These are phyloP conservation scores for Hyaloscypha finlandica DNA, from an alignment of 495 filamentous ascomycete genomes.

Conservation along the genomic window DNA sequence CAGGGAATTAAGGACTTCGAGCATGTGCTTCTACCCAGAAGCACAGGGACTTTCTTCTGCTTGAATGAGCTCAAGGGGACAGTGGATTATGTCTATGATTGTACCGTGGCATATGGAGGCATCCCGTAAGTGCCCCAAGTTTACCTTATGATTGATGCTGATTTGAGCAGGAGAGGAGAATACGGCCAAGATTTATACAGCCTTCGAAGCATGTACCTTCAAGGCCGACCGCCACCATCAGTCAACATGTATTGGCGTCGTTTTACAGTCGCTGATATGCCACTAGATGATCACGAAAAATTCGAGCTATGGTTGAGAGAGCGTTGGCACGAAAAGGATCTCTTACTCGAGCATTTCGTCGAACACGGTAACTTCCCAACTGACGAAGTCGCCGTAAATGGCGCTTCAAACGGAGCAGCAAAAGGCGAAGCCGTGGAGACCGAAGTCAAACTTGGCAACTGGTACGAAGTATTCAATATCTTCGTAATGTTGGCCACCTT, in stretches of 20 bases:
- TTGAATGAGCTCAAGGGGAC: constrained; percentile 69
- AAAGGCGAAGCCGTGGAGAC: constrained; percentile 44
- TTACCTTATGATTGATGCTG: not conserved
- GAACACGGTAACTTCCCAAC: constrained; percentile 70
- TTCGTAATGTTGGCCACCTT: constrained; percentile 49
- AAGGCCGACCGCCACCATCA: constrained; percentile 76
- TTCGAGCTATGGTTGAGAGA: constrained; percentile 76
- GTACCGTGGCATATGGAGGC: constrained; percentile 83
- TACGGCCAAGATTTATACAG: constrained; percentile 80
- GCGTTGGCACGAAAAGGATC: constrained; percentile 81
- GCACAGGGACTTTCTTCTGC: constrained; percentile 75
- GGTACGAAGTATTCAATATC: constrained; percentile 57
- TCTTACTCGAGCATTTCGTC: constrained; percentile 69
- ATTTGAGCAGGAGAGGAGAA: constrained; percentile 54
- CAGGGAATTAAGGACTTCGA: constrained; percentile 62
- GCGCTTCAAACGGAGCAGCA: constrained; percentile 17
- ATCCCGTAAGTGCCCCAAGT: constrained; percentile 58
- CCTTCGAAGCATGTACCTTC: constrained; percentile 69
- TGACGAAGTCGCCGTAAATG: constrained; percentile 38
- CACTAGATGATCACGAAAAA: constrained; percentile 57
- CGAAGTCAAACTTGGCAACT: constrained; percentile 45
- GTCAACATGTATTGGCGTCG: constrained; percentile 86
- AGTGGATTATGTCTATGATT: constrained; percentile 82
- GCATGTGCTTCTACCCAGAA: constrained; percentile 72
- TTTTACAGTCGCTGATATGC: constrained; percentile 66